phyloP scores from a whole-genome alignment of 805 yeast genomes.

The Kazachstania bromeliacearum region DNA sequence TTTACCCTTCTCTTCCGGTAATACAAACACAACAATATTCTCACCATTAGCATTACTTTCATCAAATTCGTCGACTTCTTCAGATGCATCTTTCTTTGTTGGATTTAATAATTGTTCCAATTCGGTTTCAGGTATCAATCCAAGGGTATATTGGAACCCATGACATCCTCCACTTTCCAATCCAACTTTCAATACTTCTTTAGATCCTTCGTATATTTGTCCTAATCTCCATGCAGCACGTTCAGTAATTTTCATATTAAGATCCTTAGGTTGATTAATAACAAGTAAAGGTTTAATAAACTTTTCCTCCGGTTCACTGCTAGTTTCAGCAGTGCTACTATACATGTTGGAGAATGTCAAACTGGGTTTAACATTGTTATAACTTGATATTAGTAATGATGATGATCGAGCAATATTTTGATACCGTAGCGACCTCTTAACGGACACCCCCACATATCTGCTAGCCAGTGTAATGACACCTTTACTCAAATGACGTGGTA shows the following conservation, averaged over 20 bases:
- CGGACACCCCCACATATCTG: too few relatives aligned
- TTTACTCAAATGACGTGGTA: too few relatives aligned
- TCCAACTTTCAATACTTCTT: slow-evolving; percentile 50
- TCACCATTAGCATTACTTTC: slow-evolving; percentile 26
- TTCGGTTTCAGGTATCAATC: slow-evolving; percentile 51
- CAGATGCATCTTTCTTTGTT: background rate
- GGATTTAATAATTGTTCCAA: too few relatives aligned
- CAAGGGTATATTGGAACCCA: slow-evolving; percentile 84
- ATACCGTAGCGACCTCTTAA: too few relatives aligned
- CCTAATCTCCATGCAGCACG: slow-evolving; percentile 23
- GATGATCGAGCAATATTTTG: too few relatives aligned
- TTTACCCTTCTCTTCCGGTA: slow-evolving; percentile 51
- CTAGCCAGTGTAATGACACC: too few relatives aligned
- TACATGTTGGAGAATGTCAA: too few relatives aligned
- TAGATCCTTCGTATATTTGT: slow-evolving; percentile 17
- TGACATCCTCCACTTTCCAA: slow-evolving; percentile 98
- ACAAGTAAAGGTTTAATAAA: slow-evolving; percentile 15
- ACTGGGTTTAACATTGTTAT: background rate
- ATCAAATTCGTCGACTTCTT: slow-evolving; percentile 14
- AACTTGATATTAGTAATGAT: too few relatives aligned
- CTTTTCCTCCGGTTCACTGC: too few relatives aligned
- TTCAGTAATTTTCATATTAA: slow-evolving; percentile 19
- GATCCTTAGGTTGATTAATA: slow-evolving; percentile 13
- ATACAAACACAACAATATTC: slow-evolving; percentile 13
- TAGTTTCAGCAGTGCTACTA: too few relatives aligned